phyloP scores from a whole-genome alignment of 2,329 filamentous ascomycete species.

The Colletotrichum sansevieriae region DNA sequence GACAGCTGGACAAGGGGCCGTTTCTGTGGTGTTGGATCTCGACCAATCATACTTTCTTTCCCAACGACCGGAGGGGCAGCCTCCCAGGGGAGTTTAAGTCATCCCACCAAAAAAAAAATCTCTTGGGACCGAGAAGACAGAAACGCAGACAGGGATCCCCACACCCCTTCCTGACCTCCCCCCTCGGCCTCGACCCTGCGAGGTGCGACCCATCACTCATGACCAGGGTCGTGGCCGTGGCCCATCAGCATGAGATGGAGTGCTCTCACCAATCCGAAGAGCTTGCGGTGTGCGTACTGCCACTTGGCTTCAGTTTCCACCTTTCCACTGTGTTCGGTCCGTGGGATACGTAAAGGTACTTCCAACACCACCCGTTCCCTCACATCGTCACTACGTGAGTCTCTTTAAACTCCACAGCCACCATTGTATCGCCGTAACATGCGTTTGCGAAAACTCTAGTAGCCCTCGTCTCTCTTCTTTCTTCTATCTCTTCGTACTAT shows the following conservation, averaged over 20 bases:
- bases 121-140: slow-evolving; percentile 13
- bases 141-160: slow-evolving; percentile 29
- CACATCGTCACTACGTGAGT: slow-evolving; percentile 38
- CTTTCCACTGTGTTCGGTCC: slow-evolving; percentile 6
- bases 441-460: slow-evolving; percentile 31
- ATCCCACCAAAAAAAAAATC: slow-evolving; percentile 40
- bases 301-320: slow-evolving; percentile 32
- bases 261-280: slow-evolving; percentile 18
- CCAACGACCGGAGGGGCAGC: slow-evolving; percentile 30
- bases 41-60: slow-evolving; percentile 19
- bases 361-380: slow-evolving; percentile 28
- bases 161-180: slow-evolving; percentile 25
- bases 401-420: slow-evolving; percentile 7
- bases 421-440: slow-evolving; percentile 32
- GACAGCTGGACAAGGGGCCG: slow-evolving; percentile 12
- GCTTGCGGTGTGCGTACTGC: slow-evolving; percentile 34
- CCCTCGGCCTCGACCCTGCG: slow-evolving; percentile 18
- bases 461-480: slow-evolving; percentile 18
- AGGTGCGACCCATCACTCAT: slow-evolving; percentile 30
- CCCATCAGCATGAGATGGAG: slow-evolving; percentile 8
- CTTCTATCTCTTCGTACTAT: neutral
- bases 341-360: slow-evolving; percentile 16
- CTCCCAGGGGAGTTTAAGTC: slow-evolving; percentile 21
- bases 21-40: slow-evolving; percentile 13
- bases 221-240: slow-evolving; percentile 23